Conservation (phyloP, 2,329 filamentous ascomycete genomes). For the Venturia effusa region DNA sequence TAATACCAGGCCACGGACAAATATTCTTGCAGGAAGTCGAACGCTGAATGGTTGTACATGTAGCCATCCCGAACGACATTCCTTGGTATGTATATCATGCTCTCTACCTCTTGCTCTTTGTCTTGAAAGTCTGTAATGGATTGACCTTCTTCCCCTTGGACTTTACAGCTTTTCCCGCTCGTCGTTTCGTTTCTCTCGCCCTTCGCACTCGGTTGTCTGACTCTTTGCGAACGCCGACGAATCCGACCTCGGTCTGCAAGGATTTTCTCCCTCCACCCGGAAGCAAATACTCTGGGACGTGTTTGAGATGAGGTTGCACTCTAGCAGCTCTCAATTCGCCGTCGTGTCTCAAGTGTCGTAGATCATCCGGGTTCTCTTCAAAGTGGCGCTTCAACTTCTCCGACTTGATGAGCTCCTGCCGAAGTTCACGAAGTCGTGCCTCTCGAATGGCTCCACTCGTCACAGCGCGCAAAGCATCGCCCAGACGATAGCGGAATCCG, state of each 20-base stretch:
- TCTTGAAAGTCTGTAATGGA: slow-evolving; percentile 75
- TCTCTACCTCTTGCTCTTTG: slow-evolving; percentile 5
- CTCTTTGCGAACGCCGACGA: slow-evolving; percentile 53
- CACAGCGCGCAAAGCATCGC: slow-evolving; percentile 80
- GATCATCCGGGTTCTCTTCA: slow-evolving; percentile 87
- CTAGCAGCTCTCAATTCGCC: slow-evolving; percentile 73
- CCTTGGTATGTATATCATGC: background rate
- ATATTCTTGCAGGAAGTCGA: too few relatives aligned
- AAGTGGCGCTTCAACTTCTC: slow-evolving; percentile 94
- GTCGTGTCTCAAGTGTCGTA: slow-evolving; percentile 82
- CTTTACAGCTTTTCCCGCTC: slow-evolving; percentile 41
- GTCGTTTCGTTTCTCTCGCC: slow-evolving; percentile 31
- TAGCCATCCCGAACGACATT: background rate
- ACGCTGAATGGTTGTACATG: too few relatives aligned
- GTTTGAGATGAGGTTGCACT: slow-evolving; percentile 80
- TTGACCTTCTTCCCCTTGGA: slow-evolving; percentile 58
- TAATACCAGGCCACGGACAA: too few relatives aligned
- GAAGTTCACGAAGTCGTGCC: slow-evolving; percentile 76
- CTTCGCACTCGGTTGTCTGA: slow-evolving; percentile 33
- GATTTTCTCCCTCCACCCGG: slow-evolving; percentile 62
- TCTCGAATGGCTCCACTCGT: slow-evolving; percentile 85
- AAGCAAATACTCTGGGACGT: slow-evolving; percentile 88
- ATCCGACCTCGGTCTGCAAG: slow-evolving; percentile 58
- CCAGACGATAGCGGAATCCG: slow-evolving; percentile 88
- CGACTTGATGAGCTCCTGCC: slow-evolving; percentile 81